These are phyloP conservation scores for Saturnispora hagleri DNA, from an alignment of 805 yeast genomes.

Conservation along the genomic window DNA sequence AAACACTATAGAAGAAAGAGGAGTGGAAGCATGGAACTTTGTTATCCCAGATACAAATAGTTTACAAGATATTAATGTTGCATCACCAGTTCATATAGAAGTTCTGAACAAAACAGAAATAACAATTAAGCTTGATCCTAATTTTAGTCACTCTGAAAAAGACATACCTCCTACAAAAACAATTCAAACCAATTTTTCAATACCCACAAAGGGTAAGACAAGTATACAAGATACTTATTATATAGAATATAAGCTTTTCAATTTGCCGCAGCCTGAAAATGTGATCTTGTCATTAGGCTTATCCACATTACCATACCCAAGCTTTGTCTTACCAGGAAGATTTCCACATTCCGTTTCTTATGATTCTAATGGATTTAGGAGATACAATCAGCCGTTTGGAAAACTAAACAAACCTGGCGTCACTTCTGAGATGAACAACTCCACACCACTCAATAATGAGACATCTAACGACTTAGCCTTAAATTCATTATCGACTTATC, in stretches of 20 bases:
- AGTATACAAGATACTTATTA: slow-evolving; percentile 72
- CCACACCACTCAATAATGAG: not conserved
- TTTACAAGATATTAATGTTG: slow-evolving; percentile 1
- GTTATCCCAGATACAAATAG: not conserved
- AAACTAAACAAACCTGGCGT: not conserved
- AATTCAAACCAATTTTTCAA: slow-evolving; percentile 73
- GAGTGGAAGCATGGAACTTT: slow-evolving; percentile 87
- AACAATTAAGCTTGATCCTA: slow-evolving; percentile 28
- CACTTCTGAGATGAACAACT: not conserved
- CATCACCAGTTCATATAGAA: slow-evolving; percentile 40
- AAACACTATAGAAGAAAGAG: slow-evolving; percentile 72
- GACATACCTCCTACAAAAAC: slow-evolving; percentile 27
- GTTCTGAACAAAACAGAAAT: slow-evolving; percentile 61
- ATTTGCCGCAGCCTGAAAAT: slow-evolving; percentile 34
- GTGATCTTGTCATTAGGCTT: slow-evolving; percentile 68
- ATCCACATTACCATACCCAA: slow-evolving; percentile 83
- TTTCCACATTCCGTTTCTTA: slow-evolving; percentile 80
- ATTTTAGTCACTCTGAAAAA: slow-evolving; percentile 25
- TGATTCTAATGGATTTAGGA: slow-evolving; percentile 73
- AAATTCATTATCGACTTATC: not conserved
- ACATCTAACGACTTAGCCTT: not conserved
- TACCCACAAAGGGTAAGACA: slow-evolving; percentile 44
- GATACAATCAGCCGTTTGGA: slow-evolving; percentile 68
- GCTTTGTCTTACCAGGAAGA: slow-evolving; percentile 87
- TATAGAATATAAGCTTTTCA: slow-evolving; percentile 80